Evolutionary conservation across 2,329 filamentous ascomycete species (phyloP).

Genomic region (Nothopassalora personata): DNA sequence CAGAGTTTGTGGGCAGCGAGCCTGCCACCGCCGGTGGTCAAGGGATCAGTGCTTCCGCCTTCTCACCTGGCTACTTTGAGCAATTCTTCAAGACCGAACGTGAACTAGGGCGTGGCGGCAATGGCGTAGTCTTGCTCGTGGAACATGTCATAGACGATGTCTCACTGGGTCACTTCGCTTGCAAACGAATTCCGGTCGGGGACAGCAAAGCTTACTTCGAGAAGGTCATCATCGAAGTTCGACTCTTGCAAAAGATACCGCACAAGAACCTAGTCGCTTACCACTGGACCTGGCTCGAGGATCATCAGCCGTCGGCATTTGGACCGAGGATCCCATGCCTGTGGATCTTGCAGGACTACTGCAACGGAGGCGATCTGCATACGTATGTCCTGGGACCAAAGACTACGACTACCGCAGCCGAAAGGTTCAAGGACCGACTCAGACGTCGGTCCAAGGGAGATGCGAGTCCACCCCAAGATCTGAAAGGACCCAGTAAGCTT

Average conservation of each 20-base stretch:
- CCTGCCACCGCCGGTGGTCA: constrained; percentile 43
- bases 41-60: constrained; percentile 78
- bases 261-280: constrained; percentile 96
- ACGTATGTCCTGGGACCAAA: constrained; percentile 73
- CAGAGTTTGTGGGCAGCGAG: constrained; percentile 45
- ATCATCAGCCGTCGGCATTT: constrained; percentile 75
- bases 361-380: constrained; percentile 86
- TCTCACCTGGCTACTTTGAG: constrained; percentile 88
- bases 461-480: constrained; percentile 55
- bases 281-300: constrained; percentile 93
- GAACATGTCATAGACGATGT: constrained; percentile 88
- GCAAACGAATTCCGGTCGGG: constrained; percentile 90
- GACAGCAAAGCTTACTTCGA: constrained; percentile 91
- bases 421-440: constrained; percentile 83
- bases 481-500: constrained; percentile 51
- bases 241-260: constrained; percentile 82
- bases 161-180: constrained; percentile 83
- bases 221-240: constrained; percentile 89
- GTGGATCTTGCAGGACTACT: constrained; percentile 96
- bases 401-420: constrained; percentile 64
- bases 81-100: constrained; percentile 87
- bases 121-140: constrained; percentile 91
- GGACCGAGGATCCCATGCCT: constrained; percentile 88
- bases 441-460: constrained; percentile 76
- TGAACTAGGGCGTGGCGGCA: constrained; percentile 82